Evolutionary conservation across 768 basidiomycete species (phyloP).

Genomic region (Boletus vinaceobasis): DNA sequence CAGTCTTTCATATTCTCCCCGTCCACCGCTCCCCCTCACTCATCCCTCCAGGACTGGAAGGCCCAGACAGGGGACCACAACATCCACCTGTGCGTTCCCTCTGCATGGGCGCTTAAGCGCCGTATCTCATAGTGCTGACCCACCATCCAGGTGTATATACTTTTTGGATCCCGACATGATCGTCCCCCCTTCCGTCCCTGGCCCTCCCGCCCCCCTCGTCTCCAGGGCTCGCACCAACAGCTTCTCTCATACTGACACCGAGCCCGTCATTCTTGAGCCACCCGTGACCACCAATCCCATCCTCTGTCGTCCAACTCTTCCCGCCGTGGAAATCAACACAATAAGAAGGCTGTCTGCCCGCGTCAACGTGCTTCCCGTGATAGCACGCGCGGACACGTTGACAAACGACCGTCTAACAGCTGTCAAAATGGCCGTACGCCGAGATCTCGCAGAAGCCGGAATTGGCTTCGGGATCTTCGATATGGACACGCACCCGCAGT

Average conservation of each 20-base stretch:
- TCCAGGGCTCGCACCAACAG: conserved; percentile 67
- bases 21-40: conserved; percentile 18
- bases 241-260: conserved; percentile 68
- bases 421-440: conserved; percentile 75
- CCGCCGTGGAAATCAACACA: conserved; percentile 66
- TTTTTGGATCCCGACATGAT: conserved; percentile 84
- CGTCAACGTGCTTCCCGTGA: conserved; percentile 85
- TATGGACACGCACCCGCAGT: conserved; percentile 55
- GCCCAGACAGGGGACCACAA: conserved; percentile 69
- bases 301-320: conserved; percentile 64
- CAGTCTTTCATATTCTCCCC: conserved; percentile 37
- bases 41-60: conserved; percentile 58
- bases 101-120: conserved; percentile 29
- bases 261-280: conserved; percentile 77
- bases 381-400: conserved; percentile 76
- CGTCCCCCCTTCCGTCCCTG: conserved; percentile 64
- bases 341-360: conserved; percentile 77
- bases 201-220: conserved; percentile 63
- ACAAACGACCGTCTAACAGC: conserved; percentile 78
- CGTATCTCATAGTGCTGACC: conserved; percentile 19
- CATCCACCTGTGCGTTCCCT: conserved; percentile 66
- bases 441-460: conserved; percentile 79
- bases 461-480: conserved; percentile 91
- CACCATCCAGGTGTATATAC: conserved; percentile 67
- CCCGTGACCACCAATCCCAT: conserved; percentile 72